Conservation (phyloP, 768 basidiomycete genomes). For the Tricholoma saponaceum region DNA sequence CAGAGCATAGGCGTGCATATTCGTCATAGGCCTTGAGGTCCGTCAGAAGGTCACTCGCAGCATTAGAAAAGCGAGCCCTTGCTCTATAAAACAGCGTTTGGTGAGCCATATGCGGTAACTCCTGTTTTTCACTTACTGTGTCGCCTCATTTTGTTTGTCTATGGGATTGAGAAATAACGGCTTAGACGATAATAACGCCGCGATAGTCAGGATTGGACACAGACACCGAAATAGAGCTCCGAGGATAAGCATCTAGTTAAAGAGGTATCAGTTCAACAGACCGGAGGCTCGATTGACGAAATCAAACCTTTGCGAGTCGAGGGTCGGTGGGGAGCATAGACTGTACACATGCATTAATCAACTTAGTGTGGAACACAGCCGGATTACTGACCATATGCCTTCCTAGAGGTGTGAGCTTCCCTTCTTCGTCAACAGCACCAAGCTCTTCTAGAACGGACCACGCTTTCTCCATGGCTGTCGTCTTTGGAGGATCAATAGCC, state of each 20-base stretch:
- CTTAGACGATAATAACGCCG: conserved; percentile 82
- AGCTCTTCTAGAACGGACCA: conserved; percentile 70
- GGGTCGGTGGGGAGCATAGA: conserved; percentile 85
- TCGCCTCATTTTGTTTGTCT: conserved; percentile 80
- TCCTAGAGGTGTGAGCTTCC: conserved; percentile 76
- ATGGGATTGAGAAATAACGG: conserved; percentile 79
- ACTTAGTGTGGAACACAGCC: background rate
- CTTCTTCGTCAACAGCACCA: conserved; percentile 66
- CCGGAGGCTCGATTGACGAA: background rate
- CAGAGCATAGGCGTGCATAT: conserved; percentile 44
- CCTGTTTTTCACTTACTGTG: conserved; percentile 41
- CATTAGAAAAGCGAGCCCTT: conserved; percentile 60
- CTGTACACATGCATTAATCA: conserved; percentile 33
- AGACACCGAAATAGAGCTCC: conserved; percentile 82
- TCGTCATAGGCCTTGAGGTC: conserved; percentile 74
- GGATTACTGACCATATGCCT: conserved; percentile 57
- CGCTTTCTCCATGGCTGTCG: conserved; percentile 72
- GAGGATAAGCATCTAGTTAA: conserved; percentile 78
- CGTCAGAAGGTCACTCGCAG: conserved; percentile 82
- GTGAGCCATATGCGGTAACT: background rate
- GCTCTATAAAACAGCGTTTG: conserved; percentile 44
- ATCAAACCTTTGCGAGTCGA: conserved; percentile 72
- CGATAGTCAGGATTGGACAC: conserved; percentile 76
- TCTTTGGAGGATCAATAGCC: conserved; percentile 82
- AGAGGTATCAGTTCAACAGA: background rate